A percentile compares a stretch with the other conserved stretches of the same genome.
phyloP scores from a whole-genome alignment of 2,329 filamentous ascomycete genomes.

The Emericellopsis cladophorae region DNA sequence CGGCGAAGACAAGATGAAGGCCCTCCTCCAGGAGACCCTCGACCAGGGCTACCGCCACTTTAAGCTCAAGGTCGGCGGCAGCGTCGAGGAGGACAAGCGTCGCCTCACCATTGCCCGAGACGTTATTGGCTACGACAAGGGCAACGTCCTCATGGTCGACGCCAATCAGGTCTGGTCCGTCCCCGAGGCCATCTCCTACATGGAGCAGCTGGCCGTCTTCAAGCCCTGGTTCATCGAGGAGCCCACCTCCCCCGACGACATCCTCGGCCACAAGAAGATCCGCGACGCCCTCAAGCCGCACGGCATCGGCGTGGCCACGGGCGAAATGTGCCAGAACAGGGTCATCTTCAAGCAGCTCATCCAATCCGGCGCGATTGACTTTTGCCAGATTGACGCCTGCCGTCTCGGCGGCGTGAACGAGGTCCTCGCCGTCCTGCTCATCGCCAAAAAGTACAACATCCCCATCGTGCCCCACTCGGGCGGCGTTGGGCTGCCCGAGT shows the following conservation, averaged over 20 bases:
- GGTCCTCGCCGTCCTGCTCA: conserved; percentile 76
- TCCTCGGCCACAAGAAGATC: conserved; percentile 77
- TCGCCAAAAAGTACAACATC: conserved; percentile 67
- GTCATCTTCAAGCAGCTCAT: conserved; percentile 91
- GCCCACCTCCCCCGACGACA: conserved; percentile 80
- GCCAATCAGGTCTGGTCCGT: conserved; percentile 91
- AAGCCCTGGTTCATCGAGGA: conserved; percentile 93
- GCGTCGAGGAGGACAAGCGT: conserved; percentile 57
- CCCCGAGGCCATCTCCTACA: conserved; percentile 77
- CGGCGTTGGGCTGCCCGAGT: conserved; percentile 82
- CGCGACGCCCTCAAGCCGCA: conserved; percentile 64
- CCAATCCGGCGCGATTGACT: conserved; percentile 65
- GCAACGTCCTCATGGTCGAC: conserved; percentile 83
- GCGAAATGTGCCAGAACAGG: conserved; percentile 92
- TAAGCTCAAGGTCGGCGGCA: conserved; percentile 79
- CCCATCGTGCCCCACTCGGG: conserved; percentile 84
- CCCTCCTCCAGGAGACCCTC: conserved; percentile 60
- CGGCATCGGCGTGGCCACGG: conserved; percentile 75
- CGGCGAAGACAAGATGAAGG: conserved; percentile 74
- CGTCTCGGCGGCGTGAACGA: conserved; percentile 85
- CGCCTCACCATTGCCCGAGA: conserved; percentile 63
- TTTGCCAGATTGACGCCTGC: conserved; percentile 85
- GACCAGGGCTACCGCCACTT: conserved; percentile 71
- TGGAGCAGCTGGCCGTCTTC: conserved; percentile 71
- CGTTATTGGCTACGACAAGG: conserved; percentile 70